Base-by-base conservation (phyloP, 805 yeast species). In the Yarrowia porcina region DNA sequence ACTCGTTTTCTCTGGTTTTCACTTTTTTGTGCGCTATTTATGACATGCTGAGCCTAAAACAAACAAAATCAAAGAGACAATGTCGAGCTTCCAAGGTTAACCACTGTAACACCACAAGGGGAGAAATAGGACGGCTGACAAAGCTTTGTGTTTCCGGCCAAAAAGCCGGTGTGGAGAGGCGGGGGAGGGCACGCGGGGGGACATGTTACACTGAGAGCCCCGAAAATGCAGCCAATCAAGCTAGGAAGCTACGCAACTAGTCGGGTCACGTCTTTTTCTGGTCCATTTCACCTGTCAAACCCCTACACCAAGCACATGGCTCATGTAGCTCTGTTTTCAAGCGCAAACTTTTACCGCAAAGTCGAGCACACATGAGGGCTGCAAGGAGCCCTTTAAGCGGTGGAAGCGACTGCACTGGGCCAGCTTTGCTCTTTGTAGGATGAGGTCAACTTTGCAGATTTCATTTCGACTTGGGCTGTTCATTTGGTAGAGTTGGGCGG, bases 21-120 rank as follows among this genome's bases (percentile, higher is more conserved):
- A 45, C 50, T 20, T 45, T 30, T 20, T 45, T 17, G 52, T 49
- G 56, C 56, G 56, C 56, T 49, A 49, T 49, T 49, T 49, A 49
- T 49, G 38, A 33, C 56, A 21, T 49, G 52, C 35, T n/a, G 20
- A 45, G 36, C 20, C 13, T 45, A 45, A 45, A 45, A 45, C 27
- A 13, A 18, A 45, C 36, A 45, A 45, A 30, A 45, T n/a, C 6
- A 23, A 28, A 28, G 33, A 27, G 30, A 45, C 52, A 45, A 45
- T 45, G 36, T 45, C 52, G 50, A 45, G 35, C 21, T 11, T 25
- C 17, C 35, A 45, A 45, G 15, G 52, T 30, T 45, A 45, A 30
- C 36, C 25, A 18, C 36, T 30, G 25, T 20, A 10, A 17, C 50
- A 27, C 50, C 47, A 42, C 32, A 42, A n/a, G 28, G 28, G 28